A percentile compares a stretch with the other conserved stretches of the same genome.
Conservation (phyloP, 345 rosid genomes). For the Cardamine occulta region DNA sequence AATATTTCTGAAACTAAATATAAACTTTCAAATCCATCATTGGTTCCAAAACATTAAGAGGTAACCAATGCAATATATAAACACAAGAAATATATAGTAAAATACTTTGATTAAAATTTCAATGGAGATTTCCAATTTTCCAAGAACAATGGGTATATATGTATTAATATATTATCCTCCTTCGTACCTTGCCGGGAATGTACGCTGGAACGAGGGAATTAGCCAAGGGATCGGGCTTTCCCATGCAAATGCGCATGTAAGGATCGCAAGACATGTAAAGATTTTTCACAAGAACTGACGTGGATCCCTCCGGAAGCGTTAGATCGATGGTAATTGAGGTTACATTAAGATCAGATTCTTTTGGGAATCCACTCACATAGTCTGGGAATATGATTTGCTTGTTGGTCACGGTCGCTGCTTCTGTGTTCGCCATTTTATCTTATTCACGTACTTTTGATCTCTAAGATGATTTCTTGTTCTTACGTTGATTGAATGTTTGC, state of each 20-base stretch:
- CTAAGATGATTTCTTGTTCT: neutral
- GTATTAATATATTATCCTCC: neutral
- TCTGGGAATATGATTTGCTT: conserved; percentile 44
- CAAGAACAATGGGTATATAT: neutral
- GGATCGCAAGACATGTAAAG: conserved; percentile 59
- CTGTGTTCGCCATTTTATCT: conserved; percentile 25
- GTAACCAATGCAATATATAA: neutral
- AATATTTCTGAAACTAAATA: neutral
- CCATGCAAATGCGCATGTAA: conserved; percentile 52
- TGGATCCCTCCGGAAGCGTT: conserved; percentile 34
- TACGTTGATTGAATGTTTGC: neutral
- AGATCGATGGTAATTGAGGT: conserved; percentile 27
- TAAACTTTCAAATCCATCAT: neutral
- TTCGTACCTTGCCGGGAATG: conserved; percentile 31
- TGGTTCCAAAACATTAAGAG: neutral
- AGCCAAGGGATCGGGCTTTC: conserved; percentile 35
- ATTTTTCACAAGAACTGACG: conserved; percentile 49
- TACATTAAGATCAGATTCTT: conserved; percentile 39
- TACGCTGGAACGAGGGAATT: conserved; percentile 25
- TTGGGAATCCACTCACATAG: conserved; percentile 43
- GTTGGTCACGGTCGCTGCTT: conserved; percentile 35
- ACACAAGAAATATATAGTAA: neutral
- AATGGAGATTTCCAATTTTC: neutral
- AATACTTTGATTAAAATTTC: neutral
- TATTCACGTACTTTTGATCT: neutral